Conservation (phyloP, 306 rosid species). For the Dryas drummondii region DNA sequence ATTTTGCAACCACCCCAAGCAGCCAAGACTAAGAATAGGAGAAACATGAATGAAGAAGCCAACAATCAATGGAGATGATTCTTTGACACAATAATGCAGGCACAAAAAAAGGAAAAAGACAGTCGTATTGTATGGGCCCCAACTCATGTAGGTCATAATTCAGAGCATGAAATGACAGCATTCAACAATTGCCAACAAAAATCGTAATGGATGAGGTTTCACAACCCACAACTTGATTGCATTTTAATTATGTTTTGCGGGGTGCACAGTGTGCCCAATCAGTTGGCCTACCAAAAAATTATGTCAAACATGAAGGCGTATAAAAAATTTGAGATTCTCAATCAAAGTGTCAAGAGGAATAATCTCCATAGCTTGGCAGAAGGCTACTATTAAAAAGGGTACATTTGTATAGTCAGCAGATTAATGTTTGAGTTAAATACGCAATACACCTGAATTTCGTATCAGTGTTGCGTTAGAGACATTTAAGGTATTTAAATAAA, state of each 20-base stretch:
- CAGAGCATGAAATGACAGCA: neutral
- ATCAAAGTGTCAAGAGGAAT: too few species aligned
- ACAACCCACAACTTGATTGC: neutral
- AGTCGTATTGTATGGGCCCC: neutral
- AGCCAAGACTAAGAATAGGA: neutral
- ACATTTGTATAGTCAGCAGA: too few species aligned
- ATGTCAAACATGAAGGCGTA: neutral
- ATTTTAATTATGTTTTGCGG: neutral
- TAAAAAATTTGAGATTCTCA: too few species aligned
- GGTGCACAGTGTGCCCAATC: neutral
- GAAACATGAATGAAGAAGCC: constrained; percentile 4
- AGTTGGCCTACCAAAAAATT: neutral
- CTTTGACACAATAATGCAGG: neutral
- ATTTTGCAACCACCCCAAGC: too few species aligned
- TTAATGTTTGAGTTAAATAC: too few species aligned
- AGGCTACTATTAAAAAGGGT: too few species aligned
- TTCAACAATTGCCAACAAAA: neutral
- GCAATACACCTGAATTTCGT: too few species aligned
- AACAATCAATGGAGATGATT: constrained; percentile 6
- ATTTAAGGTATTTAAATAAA: too few species aligned
- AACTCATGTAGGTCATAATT: neutral
- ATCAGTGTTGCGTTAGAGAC: too few species aligned
- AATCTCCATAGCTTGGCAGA: too few species aligned
- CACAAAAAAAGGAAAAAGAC: neutral
- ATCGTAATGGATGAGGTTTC: neutral